phyloP scores from a whole-genome alignment of 2,329 filamentous ascomycete genomes.

The Trichothecium roseum region DNA sequence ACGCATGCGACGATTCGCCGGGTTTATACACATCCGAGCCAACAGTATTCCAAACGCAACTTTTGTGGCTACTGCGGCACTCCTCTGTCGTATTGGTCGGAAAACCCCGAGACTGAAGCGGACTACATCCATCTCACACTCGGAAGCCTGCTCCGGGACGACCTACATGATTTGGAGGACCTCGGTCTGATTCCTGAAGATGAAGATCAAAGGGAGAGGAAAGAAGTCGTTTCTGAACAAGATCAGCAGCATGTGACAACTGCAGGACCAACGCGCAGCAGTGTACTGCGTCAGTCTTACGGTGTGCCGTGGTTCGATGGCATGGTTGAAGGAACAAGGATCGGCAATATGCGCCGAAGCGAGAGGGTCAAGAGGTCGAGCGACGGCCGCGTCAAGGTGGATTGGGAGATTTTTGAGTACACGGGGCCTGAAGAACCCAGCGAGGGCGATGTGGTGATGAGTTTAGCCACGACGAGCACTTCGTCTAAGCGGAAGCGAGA shows the following conservation, averaged over 20 bases:
- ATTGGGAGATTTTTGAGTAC: slow-evolving; percentile 81
- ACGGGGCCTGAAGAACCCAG: slow-evolving; percentile 19
- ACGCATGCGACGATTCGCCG: slow-evolving; percentile 55
- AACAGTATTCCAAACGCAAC: slow-evolving; percentile 53
- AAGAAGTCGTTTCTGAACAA: slow-evolving; percentile 12
- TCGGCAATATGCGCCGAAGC: slow-evolving; percentile 58
- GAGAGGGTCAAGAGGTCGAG: slow-evolving; percentile 40
- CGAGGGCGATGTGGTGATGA: slow-evolving; percentile 25
- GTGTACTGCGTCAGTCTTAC: slow-evolving; percentile 43
- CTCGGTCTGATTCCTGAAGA: slow-evolving; percentile 55
- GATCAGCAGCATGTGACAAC: slow-evolving; percentile 9
- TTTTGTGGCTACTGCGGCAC: slow-evolving; percentile 94
- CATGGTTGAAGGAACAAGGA: slow-evolving; percentile 63
- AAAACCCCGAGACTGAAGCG: slow-evolving; percentile 58
- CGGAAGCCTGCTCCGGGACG: slow-evolving; percentile 63
- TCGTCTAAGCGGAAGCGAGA: slow-evolving; percentile 43
- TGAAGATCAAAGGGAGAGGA: slow-evolving; percentile 9
- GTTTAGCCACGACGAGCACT: slow-evolving; percentile 11
- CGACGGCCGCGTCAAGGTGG: slow-evolving; percentile 57
- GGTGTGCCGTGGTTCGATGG: slow-evolving; percentile 80
- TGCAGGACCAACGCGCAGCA: slow-evolving; percentile 15
- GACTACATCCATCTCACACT: slow-evolving; percentile 73
- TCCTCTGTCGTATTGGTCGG: slow-evolving; percentile 73
- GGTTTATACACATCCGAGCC: slow-evolving; percentile 50
- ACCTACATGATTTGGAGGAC: slow-evolving; percentile 63